Percentiles rank a stretch among this genome's conserved stretches.
phyloP scores from a whole-genome alignment of 2,329 filamentous ascomycete species.

The Verticillium zaregamsianum region DNA sequence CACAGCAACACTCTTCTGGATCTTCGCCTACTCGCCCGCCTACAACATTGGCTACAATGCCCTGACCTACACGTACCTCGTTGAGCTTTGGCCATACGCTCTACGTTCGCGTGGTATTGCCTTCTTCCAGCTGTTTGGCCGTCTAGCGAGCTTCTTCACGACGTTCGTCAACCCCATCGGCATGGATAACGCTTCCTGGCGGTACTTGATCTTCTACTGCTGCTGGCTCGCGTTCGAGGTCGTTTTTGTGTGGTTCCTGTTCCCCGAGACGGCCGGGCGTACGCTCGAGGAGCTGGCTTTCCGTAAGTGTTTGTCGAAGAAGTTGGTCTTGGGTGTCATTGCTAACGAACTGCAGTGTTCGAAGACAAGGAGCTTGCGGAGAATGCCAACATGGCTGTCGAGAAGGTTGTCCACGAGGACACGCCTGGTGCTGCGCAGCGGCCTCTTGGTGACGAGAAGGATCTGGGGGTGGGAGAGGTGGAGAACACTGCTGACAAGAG shows the following conservation, averaged over 20 bases:
- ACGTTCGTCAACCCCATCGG: conserved; percentile 16
- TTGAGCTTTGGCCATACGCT: conserved; percentile 57
- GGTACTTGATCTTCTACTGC: conserved; percentile 15
- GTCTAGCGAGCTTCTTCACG: conserved; percentile 13
- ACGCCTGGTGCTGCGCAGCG: background rate
- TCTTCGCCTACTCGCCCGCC: conserved; percentile 48
- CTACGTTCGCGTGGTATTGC: conserved; percentile 50
- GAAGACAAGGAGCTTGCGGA: conserved; percentile 24
- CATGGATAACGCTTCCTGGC: conserved; percentile 8
- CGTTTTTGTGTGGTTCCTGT: conserved; percentile 68
- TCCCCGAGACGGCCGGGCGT: conserved; percentile 73
- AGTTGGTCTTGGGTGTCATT: background rate
- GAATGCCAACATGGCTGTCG: conserved; percentile 19
- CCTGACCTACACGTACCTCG: conserved; percentile 53
- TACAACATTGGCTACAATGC: conserved; percentile 61
- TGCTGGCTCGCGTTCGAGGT: conserved; percentile 18
- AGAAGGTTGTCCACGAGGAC: conserved; percentile 18
- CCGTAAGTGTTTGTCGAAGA: background rate
- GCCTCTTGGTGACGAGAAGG: background rate
- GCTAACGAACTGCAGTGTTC: conserved; percentile 18
- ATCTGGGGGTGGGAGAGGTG: background rate
- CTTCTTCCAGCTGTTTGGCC: conserved; percentile 26
- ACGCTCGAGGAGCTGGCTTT: conserved; percentile 59
- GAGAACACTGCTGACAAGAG: background rate
- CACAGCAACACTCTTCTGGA: conserved; percentile 47